These are phyloP conservation scores for Neurospora sp. DNA, from an alignment of 495 filamentous ascomycete species.

Conservation along the genomic window DNA sequence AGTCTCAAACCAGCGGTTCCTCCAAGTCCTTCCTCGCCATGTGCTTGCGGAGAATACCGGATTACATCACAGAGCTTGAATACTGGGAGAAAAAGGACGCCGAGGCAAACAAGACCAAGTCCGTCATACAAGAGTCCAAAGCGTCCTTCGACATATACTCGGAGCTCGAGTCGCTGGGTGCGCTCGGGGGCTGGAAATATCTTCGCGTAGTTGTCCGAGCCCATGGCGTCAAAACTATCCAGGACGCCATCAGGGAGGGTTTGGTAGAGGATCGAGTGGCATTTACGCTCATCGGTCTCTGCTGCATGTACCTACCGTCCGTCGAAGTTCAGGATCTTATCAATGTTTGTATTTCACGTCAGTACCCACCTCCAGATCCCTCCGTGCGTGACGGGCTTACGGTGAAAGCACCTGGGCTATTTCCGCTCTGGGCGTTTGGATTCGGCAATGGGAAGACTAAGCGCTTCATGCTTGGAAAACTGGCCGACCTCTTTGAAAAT, in stretches of 20 bases:
- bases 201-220: slow-evolving; percentile 55
- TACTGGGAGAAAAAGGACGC: slow-evolving; percentile 37
- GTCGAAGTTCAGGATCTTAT: slow-evolving; percentile 34
- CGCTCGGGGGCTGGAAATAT: slow-evolving; percentile 52
- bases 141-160: slow-evolving; percentile 48
- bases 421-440: slow-evolving; percentile 22
- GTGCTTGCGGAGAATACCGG: slow-evolving; percentile 51
- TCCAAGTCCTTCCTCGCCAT: slow-evolving; percentile 51
- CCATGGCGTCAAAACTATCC: slow-evolving; percentile 52
- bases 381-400: slow-evolving; percentile 18
- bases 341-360: slow-evolving; percentile 19
- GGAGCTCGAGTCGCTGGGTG: slow-evolving; percentile 53
- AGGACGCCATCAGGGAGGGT: slow-evolving; percentile 42
- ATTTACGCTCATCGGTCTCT: slow-evolving; percentile 31
- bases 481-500: slow-evolving; percentile 23
- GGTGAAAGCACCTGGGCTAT: slow-evolving; percentile 10
- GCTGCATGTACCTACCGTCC: slow-evolving; percentile 22
- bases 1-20: slow-evolving; percentile 3
- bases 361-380: slow-evolving; percentile 26
- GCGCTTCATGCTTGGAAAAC: slow-evolving; percentile 24
- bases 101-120: slow-evolving; percentile 36
- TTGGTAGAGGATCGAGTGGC: slow-evolving; percentile 30
- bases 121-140: slow-evolving; percentile 25
- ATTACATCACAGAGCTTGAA: slow-evolving; percentile 54
- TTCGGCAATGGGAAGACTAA: slow-evolving; percentile 12